phyloP scores from a whole-genome alignment of 768 basidiomycete species.

The Lentinula detonsa region DNA sequence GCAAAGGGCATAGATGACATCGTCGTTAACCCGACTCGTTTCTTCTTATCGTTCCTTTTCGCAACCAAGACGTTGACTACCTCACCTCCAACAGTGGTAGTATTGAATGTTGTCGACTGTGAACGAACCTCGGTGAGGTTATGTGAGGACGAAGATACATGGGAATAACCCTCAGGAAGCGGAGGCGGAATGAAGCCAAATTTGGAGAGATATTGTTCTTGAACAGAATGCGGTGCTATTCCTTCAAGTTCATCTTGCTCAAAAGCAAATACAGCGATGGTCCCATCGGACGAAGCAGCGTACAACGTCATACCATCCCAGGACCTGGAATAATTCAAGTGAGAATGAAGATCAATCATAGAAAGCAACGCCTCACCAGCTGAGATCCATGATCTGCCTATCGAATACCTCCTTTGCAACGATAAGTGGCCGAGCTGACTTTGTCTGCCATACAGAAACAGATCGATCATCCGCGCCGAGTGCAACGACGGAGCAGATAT shows the following conservation, averaged over 20 bases:
- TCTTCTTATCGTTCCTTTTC: constrained; percentile 60
- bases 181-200: constrained; percentile 71
- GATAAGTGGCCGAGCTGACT: constrained; percentile 82
- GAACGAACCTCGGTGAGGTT: constrained; percentile 20
- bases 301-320: constrained; percentile 89
- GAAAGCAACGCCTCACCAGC: constrained; percentile 57
- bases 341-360: constrained; percentile 5
- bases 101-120: constrained; percentile 17
- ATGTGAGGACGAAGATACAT: constrained; percentile 24
- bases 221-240: constrained; percentile 65
- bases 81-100: constrained; percentile 42
- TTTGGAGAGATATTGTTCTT: constrained; percentile 75
- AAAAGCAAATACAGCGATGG: constrained; percentile 85
- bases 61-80: constrained; percentile 70
- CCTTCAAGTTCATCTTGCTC: constrained; percentile 76
- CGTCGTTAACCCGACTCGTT: constrained; percentile 35
- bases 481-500: constrained; percentile 89
- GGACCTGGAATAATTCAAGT: constrained; percentile 50
- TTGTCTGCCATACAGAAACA: constrained; percentile 96
- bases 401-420: constrained; percentile 95
- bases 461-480: constrained; percentile 92
- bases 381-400: constrained; percentile 90
- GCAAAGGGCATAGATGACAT: constrained; percentile 14
- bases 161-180: constrained; percentile 67
- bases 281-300: constrained; percentile 94